Evolutionary conservation across 1,284 basidiomycete species (phyloP), one percentile per base, ranked within the genome.

Genomic region (Chalciporus sp.): DNA sequence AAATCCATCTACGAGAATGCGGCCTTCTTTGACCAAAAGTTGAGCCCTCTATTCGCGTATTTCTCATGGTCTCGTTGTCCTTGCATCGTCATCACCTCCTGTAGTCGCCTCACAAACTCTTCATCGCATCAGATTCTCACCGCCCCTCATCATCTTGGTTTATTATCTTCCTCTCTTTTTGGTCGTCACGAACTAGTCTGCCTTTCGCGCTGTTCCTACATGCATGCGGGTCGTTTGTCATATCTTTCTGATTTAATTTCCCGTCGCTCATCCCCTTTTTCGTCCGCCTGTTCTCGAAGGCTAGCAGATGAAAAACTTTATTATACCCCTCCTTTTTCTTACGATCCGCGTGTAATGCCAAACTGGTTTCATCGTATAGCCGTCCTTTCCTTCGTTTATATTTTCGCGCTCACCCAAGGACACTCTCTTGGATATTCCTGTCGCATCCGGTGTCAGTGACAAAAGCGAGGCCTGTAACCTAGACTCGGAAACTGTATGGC

Each of bases 1-100:
- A 92, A 66, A 78, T 92, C 42, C 90, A 93, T 69, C 75, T 94
- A 57, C 83, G 92, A 53, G 91, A 94, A 70, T 93, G 90, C 65
- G 92, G 92, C 57, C 79, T 94, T 53, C 79, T 94, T 71, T 94
- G 58, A 71, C 53, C 4, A 19, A 14, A 40, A 16, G 42, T 19
- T 27, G 40, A 4, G 26, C 37, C 17, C n/a, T 47, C 7, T 17
- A n/a, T 43, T 53, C 28, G 47, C 20, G 47, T 17, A 16, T 53
- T 48, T 31, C n/a, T 42, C 45, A 42, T 53, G 47, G 39, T 47
- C 42, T 27, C 27, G 42, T 52, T 54, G n/a, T 57, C 29, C 40
- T 51, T 53, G 57, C 67, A 67, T 68, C 56, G 55, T 71, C 56
- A 59, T 49, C 49, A 44, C 51, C 60, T 52, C 61, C 57, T 64